Conservation (phyloP, 371 early-diverging fungal genomes). For the Mortierella sp. region DNA sequence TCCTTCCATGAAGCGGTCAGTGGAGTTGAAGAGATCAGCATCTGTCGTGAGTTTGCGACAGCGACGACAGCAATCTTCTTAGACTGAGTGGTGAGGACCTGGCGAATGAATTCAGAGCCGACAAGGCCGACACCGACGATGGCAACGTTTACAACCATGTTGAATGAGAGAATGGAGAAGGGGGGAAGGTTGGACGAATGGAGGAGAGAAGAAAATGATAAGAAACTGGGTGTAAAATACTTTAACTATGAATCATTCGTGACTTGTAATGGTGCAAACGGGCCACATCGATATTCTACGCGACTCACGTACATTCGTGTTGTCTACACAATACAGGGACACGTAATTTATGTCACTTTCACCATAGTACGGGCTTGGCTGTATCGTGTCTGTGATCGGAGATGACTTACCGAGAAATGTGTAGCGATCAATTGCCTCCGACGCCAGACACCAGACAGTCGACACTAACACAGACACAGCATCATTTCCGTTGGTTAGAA, state of each 20-base stretch:
- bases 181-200: not conserved
- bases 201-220: not conserved
- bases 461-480: too few relatives aligned
- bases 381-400: too few relatives aligned
- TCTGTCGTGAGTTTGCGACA: slow-evolving; percentile 60
- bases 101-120: slow-evolving; percentile 84
- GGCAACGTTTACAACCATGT: slow-evolving; percentile 80
- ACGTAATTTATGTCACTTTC: too few relatives aligned
- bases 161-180: slow-evolving; percentile 7
- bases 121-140: slow-evolving; percentile 96
- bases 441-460: too few relatives aligned
- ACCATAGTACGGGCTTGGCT: too few relatives aligned
- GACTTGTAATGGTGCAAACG: slow-evolving; percentile 15
- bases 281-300: not conserved
- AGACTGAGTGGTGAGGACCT: slow-evolving; percentile 48
- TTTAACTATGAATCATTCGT: slow-evolving; percentile 3
- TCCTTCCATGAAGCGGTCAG: slow-evolving; percentile 54
- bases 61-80: slow-evolving; percentile 52
- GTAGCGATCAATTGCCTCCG: too few relatives aligned
- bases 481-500: too few relatives aligned
- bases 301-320: not conserved
- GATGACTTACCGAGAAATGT: too few relatives aligned
- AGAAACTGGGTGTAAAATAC: not conserved
- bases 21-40: slow-evolving; percentile 58
- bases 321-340: too few relatives aligned